Evolutionary conservation across 2,329 filamentous ascomycete genomes (phyloP).

Genomic region (Aspergillus sp.): DNA sequence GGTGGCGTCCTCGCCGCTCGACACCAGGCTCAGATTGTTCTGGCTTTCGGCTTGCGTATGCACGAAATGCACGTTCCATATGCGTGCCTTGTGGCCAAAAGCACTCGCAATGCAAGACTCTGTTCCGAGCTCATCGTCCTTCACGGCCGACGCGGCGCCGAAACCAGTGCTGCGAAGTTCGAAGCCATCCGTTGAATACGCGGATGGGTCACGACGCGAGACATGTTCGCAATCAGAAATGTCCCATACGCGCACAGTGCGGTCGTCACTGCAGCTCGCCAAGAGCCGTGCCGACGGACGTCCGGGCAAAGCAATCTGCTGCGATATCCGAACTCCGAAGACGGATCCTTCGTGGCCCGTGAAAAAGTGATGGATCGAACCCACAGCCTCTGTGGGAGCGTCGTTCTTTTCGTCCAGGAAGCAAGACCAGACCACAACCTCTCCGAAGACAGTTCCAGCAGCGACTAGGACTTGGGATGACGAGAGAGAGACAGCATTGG

Average conservation of each 20-base stretch:
- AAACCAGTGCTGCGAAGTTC: conserved; percentile 62
- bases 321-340: conserved; percentile 82
- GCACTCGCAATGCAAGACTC: conserved; percentile 63
- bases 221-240: conserved; percentile 56
- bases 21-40: conserved; percentile 57
- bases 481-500: conserved; percentile 66
- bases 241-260: conserved; percentile 86
- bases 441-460: conserved; percentile 90
- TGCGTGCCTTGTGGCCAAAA: conserved; percentile 85
- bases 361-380: conserved; percentile 56
- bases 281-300: conserved; percentile 60
- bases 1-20: conserved; percentile 82
- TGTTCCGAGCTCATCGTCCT: conserved; percentile 31
- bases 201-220: conserved; percentile 28
- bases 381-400: conserved; percentile 19
- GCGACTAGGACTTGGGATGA: conserved; percentile 67
- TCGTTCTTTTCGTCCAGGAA: conserved; percentile 29
- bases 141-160: conserved; percentile 38
- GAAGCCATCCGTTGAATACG: conserved; percentile 37
- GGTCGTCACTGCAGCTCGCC: conserved; percentile 91
- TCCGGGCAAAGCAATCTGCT: conserved; percentile 42
- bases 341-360: conserved; percentile 85
- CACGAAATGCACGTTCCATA: conserved; percentile 80
- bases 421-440: conserved; percentile 87
- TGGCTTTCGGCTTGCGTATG: conserved; percentile 22